Percentiles rank a stretch among this genome's conserved stretches.
phyloP scores from a whole-genome alignment of 768 basidiomycete genomes.

The Mycena galericulata region DNA sequence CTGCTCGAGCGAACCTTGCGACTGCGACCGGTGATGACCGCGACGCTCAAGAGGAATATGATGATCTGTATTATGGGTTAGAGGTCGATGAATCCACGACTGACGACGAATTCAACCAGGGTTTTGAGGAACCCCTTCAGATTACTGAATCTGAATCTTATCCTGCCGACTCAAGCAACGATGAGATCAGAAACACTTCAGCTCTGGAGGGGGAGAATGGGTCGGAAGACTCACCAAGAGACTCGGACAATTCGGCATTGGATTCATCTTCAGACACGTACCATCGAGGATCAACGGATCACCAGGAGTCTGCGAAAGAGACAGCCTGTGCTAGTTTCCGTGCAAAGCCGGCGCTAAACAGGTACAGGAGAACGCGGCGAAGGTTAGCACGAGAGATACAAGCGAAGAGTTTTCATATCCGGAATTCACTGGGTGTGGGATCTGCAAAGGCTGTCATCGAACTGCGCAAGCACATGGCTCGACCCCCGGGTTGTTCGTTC shows the following conservation, averaged over 20 bases:
- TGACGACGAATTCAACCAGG: conserved; percentile 7
- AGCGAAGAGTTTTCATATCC: background rate
- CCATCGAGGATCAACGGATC: too few species aligned
- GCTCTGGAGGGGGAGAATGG: background rate
- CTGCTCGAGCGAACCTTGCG: conserved; percentile 37
- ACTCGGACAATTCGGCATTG: too few species aligned
- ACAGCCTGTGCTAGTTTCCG: background rate
- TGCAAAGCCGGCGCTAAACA: conserved; percentile 2
- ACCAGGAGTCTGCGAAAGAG: too few species aligned
- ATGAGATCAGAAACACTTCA: too few species aligned
- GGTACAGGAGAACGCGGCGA: background rate
- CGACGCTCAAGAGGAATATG: conserved; percentile 41
- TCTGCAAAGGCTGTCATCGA: conserved; percentile 11
- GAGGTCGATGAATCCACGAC: conserved; percentile 28
- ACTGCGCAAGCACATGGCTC: conserved; percentile 34
- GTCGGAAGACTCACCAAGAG: background rate
- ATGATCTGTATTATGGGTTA: conserved; percentile 35
- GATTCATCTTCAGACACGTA: too few species aligned
- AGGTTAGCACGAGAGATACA: conserved; percentile 6
- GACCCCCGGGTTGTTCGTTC: conserved; percentile 42
- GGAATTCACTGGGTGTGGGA: background rate
- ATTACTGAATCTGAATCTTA: background rate
- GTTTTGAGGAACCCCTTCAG: conserved; percentile 31
- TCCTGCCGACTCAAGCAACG: background rate
- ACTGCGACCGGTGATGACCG: conserved; percentile 17